phyloP scores from a whole-genome alignment of 106 monocot genomes.

The Dendrobium nobile region DNA sequence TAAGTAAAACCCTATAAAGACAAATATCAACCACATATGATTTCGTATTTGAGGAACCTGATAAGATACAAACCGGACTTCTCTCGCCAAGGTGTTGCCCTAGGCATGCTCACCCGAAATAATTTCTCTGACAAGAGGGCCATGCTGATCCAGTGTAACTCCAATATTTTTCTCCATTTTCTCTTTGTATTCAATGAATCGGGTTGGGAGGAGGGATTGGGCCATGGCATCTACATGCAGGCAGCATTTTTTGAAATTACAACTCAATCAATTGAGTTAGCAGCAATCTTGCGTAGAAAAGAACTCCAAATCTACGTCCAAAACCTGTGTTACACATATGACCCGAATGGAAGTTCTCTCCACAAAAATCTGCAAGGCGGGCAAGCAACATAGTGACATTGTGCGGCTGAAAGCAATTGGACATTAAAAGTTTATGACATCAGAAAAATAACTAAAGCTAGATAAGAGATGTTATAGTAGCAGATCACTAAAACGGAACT shows the following conservation, averaged over 20 bases:
- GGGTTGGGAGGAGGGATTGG: constrained; percentile 78
- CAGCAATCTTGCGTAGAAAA: not conserved
- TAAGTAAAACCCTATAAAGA: not conserved
- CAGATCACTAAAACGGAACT: not conserved
- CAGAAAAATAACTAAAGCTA: not conserved
- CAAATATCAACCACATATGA: not conserved
- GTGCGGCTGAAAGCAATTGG: constrained; percentile 47
- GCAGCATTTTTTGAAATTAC: not conserved
- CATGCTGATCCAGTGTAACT: constrained; percentile 63
- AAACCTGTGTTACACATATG: constrained; percentile 88
- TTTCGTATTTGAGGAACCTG: constrained; percentile 7
- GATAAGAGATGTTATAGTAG: not conserved
- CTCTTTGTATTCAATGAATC: constrained; percentile 78
- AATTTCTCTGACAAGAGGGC: constrained; percentile 79
- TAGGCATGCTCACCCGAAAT: constrained; percentile 55
- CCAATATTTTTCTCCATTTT: constrained; percentile 37
- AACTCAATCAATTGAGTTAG: not conserved
- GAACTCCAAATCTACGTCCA: constrained; percentile 1
- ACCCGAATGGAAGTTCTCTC: constrained; percentile 64
- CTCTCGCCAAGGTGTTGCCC: constrained; percentile 80
- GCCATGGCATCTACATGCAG: constrained; percentile 73
- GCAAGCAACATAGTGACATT: constrained; percentile 98
- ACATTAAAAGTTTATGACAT: not conserved
- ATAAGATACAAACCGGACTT: constrained; percentile 47
- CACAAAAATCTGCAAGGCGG: constrained; percentile 79